These are phyloP conservation scores for Metarhizium guizhouense DNA, from an alignment of 2,329 filamentous ascomycete genomes.

Conservation along the genomic window DNA sequence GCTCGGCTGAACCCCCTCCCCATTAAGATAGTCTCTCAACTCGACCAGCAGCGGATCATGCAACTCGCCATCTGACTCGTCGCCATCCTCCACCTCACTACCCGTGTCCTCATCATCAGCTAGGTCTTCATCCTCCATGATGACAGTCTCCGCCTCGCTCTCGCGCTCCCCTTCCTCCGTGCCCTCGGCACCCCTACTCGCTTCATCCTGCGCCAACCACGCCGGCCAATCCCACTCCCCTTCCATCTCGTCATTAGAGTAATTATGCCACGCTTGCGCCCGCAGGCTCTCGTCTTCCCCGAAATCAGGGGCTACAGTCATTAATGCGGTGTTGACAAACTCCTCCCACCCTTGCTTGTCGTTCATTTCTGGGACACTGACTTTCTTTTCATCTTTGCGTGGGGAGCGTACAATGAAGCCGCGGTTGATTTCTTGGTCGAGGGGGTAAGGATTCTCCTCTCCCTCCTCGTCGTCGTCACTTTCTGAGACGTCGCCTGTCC, in stretches of 20 bases:
- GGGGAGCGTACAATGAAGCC: slow-evolving; percentile 19
- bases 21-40: background rate
- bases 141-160: slow-evolving; percentile 6
- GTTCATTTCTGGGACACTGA: slow-evolving; percentile 6
- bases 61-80: background rate
- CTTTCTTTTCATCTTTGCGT: slow-evolving; percentile 1
- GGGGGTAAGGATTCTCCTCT: slow-evolving; percentile 9
- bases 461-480: background rate
- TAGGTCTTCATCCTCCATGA: slow-evolving; percentile 5
- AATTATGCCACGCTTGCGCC: slow-evolving; percentile 15
- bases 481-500: slow-evolving; percentile 17
- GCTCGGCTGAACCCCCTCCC: background rate
- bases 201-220: slow-evolving; percentile 12
- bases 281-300: slow-evolving; percentile 15
- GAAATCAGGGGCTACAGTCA: slow-evolving; percentile 13
- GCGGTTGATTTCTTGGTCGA: slow-evolving; percentile 24
- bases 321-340: slow-evolving; percentile 17
- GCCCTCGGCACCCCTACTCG: background rate
- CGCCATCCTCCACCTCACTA: slow-evolving; percentile 2
- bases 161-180: slow-evolving; percentile 4
- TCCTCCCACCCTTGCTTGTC: slow-evolving; percentile 16
- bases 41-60: background rate
- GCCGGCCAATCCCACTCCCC: slow-evolving; percentile 13
- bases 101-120: slow-evolving; percentile 6
- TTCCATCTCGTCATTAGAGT: slow-evolving; percentile 9